These are phyloP conservation scores for Cucurbita maxima DNA, from an alignment of 306 rosid genomes.

Conservation along the genomic window DNA sequence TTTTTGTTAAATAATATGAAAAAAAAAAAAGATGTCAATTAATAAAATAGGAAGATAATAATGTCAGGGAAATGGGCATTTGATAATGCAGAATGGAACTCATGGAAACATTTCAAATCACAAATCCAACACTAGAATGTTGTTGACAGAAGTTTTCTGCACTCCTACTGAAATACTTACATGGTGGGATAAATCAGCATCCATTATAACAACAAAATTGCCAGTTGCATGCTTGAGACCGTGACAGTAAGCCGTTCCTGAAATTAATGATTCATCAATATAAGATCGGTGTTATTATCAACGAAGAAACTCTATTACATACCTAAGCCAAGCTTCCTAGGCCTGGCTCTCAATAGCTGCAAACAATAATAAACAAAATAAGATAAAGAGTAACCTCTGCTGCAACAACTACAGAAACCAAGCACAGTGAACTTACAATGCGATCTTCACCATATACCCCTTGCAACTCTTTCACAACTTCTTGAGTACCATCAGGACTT, in stretches of 20 bases:
- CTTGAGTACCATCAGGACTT: conserved; percentile 97
- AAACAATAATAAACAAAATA: background rate
- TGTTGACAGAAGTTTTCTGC: background rate
- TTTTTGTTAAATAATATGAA: background rate
- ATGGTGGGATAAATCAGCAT: conserved; percentile 90
- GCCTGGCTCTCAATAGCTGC: conserved; percentile 76
- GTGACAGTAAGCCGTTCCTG: conserved; percentile 93
- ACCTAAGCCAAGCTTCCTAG: conserved; percentile 90
- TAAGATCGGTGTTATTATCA: conserved; percentile 1
- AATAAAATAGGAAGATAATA: background rate
- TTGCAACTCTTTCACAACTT: conserved; percentile 69
- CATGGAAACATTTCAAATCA: background rate
- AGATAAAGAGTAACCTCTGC: background rate
- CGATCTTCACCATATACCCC: conserved; percentile 73
- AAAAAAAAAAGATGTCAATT: background rate
- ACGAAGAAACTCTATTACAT: conserved; percentile 9
- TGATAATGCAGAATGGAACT: background rate
- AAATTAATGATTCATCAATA: conserved; percentile 19
- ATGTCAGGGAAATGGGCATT: background rate
- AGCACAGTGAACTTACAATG: conserved; percentile 39
- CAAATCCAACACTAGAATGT: background rate
- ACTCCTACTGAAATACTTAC: conserved; percentile 28
- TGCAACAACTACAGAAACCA: background rate
- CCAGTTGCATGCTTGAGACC: conserved; percentile 94
- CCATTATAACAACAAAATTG: conserved; percentile 87